Evolutionary conservation across 192 early-diverging fungal genomes (phyloP).

Genomic region (Backusella australiensis): DNA sequence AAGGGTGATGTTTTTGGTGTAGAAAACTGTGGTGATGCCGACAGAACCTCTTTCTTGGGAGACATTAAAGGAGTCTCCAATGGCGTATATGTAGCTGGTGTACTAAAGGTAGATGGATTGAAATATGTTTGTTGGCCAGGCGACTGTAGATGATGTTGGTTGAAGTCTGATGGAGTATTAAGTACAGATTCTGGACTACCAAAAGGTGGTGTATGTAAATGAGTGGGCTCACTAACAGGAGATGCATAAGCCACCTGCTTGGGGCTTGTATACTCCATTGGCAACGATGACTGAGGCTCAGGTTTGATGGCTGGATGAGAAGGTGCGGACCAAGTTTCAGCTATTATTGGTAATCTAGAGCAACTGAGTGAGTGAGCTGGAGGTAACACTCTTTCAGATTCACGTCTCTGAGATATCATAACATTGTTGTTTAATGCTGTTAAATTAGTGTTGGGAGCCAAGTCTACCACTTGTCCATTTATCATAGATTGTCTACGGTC

Average conservation of each 20-base stretch:
- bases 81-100: not conserved
- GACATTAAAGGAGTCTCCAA: not conserved
- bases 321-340: not conserved
- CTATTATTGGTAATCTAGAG: not conserved
- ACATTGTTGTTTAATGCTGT: not conserved
- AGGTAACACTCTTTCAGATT: not conserved
- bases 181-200: constrained; percentile 8
- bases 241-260: not conserved
- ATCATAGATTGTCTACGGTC: constrained; percentile 1
- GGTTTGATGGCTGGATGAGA: not conserved
- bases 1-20: not conserved
- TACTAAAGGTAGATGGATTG: not conserved
- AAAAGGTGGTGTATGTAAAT: not conserved
- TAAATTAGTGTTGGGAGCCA: not conserved
- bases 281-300: not conserved
- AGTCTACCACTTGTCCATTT: not conserved
- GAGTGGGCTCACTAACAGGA: not conserved
- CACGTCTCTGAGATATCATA: not conserved
- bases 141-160: not conserved
- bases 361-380: not conserved
- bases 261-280: not conserved
- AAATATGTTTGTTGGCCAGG: not conserved
- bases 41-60: not conserved
- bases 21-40: not conserved
- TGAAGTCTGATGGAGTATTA: constrained; percentile 1